Evolutionary conservation across 1,139 yeast species (phyloP), one percentile per base, ranked within the genome.

Genomic region (Kazachstania sp.): DNA sequence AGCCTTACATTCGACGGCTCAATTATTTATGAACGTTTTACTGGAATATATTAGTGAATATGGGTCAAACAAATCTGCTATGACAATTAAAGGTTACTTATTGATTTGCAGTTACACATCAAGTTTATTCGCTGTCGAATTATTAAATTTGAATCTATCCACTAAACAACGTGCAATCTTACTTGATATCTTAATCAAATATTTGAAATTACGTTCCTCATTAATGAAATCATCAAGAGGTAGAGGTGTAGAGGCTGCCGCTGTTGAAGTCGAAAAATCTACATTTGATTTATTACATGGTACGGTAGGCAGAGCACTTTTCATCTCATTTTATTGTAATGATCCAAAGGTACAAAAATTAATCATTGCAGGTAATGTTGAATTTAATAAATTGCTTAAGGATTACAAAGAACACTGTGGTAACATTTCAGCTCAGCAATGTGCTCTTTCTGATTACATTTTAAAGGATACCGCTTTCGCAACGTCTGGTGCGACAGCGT

Each of bases 401-500:
- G 54, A 51, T 30, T 53, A 57, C 43, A 45, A 46, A 19, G 51
- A 46, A 39, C 39, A 44, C 50, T 45, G 52, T 23, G 56, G 54
- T 6, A 13, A n/a, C 13, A 12, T 12, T 3, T 18, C 9, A 3
- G 18, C 16, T 12, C 9, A n/a, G 8, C 11, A 31, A 7, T 18
- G 30, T 20, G 18, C 7, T 3, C n/a, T 40, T 5, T 40, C 78
- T 47, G 59, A 64, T 37, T 64, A 68, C 9, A 69, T 83, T 44
- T 66, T 78, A 13, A 67, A 76, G n/a, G 88, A 83, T 51, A 75
- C 70, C 34, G 45, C 36, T 8, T 20, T 45, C 3, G 68, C 81
- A 2, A 79, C 83, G 45, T 81, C 90, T 0, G 92, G 95, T 16
- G 76, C 82, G 30, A 83, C 83, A 4, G 88, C 94, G 0, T 72